Percentiles rank a stretch among this genome's conserved stretches.
phyloP scores from a whole-genome alignment of 768 basidiomycete genomes.

The Pleurotus cornucopiae region DNA sequence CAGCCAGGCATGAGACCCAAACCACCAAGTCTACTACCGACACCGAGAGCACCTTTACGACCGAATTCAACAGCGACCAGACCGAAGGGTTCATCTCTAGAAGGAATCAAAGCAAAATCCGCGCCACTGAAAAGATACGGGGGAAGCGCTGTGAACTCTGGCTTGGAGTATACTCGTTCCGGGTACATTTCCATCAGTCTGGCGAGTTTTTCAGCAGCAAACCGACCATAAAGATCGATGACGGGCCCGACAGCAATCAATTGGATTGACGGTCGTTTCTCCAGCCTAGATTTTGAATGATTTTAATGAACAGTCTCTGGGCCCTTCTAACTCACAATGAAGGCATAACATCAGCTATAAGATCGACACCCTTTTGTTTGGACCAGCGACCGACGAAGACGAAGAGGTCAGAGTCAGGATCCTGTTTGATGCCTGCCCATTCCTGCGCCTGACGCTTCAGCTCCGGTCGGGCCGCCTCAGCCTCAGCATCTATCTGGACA shows the following conservation, averaged over 20 bases:
- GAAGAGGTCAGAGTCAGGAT: constrained; percentile 85
- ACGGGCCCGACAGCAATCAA: constrained; percentile 89
- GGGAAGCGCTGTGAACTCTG: constrained; percentile 91
- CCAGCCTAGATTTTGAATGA: constrained; percentile 45
- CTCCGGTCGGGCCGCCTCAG: constrained; percentile 89
- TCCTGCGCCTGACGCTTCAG: constrained; percentile 90
- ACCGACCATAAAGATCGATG: constrained; percentile 92
- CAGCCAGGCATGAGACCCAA: constrained; percentile 97
- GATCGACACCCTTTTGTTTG: constrained; percentile 96
- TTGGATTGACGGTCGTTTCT: constrained; percentile 83
- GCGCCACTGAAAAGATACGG: constrained; percentile 93
- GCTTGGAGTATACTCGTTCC: constrained; percentile 92
- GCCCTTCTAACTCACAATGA: constrained; percentile 51
- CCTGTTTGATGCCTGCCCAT: constrained; percentile 92
- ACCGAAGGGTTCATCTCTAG: constrained; percentile 95
- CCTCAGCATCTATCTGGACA: constrained; percentile 71
- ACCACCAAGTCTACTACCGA: constrained; percentile 91
- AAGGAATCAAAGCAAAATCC: constrained; percentile 93
- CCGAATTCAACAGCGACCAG: constrained; percentile 96
- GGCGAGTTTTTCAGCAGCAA: constrained; percentile 90
- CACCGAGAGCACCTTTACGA: constrained; percentile 93
- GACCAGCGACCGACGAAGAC: constrained; percentile 99
- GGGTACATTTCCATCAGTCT: constrained; percentile 95
- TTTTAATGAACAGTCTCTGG: constrained; percentile 3
- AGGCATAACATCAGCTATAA: constrained; percentile 96